phyloP scores from a whole-genome alignment of 1,284 basidiomycete species.

The Pisolithus thermaeus region DNA sequence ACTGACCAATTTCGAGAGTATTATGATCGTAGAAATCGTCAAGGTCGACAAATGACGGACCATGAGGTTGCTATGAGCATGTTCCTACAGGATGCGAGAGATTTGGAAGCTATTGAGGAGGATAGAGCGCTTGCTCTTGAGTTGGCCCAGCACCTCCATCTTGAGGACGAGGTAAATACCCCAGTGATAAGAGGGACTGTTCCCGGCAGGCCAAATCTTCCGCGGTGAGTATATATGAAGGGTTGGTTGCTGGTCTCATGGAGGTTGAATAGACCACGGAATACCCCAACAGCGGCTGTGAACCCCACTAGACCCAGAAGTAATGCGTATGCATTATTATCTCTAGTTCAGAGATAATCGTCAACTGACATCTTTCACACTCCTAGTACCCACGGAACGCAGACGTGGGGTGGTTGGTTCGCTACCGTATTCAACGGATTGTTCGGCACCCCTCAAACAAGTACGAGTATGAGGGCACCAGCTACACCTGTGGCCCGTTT shows the following conservation, averaged over 20 bases:
- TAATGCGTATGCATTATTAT: not conserved
- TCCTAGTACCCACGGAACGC: not conserved
- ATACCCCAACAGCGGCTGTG: not conserved
- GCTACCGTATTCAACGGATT: constrained; percentile 6
- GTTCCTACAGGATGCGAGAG: constrained; percentile 21
- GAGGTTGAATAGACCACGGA: not conserved
- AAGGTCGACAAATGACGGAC: constrained; percentile 17
- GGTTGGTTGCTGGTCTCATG: not conserved
- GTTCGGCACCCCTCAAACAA: not conserved
- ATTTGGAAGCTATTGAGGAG: constrained; percentile 13
- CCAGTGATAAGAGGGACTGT: too few relatives aligned
- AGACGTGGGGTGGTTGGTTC: constrained; percentile 22
- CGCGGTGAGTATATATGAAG: not conserved
- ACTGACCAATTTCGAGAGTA: constrained; percentile 16
- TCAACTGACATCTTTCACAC: not conserved
- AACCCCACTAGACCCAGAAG: not conserved
- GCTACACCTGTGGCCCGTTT: not conserved
- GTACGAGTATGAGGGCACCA: not conserved
- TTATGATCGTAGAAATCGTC: constrained; percentile 5
- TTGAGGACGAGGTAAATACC: constrained; percentile 5
- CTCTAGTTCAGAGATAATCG: not conserved
- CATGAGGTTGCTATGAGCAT: constrained; percentile 22
- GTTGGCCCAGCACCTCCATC: constrained; percentile 8
- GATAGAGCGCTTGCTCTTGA: constrained; percentile 19
- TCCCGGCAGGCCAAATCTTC: not conserved